Evolutionary conservation across 2,329 filamentous ascomycete genomes (phyloP).

Genomic region (Claviceps fusiformis): DNA sequence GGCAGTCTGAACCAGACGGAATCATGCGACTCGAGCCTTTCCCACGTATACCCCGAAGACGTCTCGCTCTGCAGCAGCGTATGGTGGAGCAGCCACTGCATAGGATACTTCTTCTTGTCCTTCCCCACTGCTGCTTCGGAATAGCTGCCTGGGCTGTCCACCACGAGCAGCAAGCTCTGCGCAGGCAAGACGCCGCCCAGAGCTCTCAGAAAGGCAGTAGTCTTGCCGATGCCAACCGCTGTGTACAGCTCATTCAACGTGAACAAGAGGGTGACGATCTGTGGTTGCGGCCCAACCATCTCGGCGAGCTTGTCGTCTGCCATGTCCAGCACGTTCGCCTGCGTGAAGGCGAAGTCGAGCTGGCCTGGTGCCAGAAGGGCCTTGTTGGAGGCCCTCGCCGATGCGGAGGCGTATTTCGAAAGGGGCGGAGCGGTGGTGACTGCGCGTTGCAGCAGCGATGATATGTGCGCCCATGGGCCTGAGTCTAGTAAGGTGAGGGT

Average conservation of each 20-base stretch:
- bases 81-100: conserved; percentile 85
- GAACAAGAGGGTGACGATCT: conserved; percentile 74
- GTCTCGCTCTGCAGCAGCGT: conserved; percentile 43
- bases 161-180: conserved; percentile 63
- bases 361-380: conserved; percentile 27
- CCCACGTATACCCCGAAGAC: conserved; percentile 43
- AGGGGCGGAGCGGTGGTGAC: conserved; percentile 38
- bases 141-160: conserved; percentile 90
- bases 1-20: conserved; percentile 74
- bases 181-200: conserved; percentile 45
- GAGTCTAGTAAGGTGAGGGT: conserved; percentile 62
- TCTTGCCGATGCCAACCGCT: conserved; percentile 53
- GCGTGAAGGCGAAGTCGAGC: conserved; percentile 28
- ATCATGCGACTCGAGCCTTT: conserved; percentile 60
- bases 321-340: conserved; percentile 36
- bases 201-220: conserved; percentile 61
- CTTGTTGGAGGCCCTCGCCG: conserved; percentile 29
- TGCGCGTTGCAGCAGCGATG: conserved; percentile 40
- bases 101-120: conserved; percentile 60
- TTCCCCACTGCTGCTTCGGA: conserved; percentile 63
- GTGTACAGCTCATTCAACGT: conserved; percentile 93
- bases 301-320: conserved; percentile 18
- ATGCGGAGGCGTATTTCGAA: conserved; percentile 39
- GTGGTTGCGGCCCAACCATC: conserved; percentile 20
- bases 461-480: conserved; percentile 59